Percentiles rank a stretch among this genome's conserved stretches.
Conservation (phyloP, 768 basidiomycete genomes). For the Kwoniella mangroviensis region DNA sequence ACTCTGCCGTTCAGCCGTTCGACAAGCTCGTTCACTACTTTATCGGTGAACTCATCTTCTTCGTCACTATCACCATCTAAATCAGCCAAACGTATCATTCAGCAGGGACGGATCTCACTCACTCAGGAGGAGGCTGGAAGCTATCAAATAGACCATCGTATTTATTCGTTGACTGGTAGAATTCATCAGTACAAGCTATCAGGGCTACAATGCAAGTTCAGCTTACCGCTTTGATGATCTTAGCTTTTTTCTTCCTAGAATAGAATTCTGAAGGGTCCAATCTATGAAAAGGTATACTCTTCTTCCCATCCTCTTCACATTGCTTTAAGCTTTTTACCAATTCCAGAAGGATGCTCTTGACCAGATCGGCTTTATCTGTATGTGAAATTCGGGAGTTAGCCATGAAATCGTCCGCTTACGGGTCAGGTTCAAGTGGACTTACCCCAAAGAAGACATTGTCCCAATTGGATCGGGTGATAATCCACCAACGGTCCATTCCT, state of each 20-base stretch:
- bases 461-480: constrained; percentile 89
- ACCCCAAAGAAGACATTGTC: constrained; percentile 95
- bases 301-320: constrained; percentile 46
- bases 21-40: constrained; percentile 63
- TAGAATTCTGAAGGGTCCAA: constrained; percentile 46
- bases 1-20: constrained; percentile 68
- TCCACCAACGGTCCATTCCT: constrained; percentile 85
- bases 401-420: neutral
- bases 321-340: constrained; percentile 64
- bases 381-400: neutral
- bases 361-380: constrained; percentile 79
- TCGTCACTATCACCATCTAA: constrained; percentile 19
- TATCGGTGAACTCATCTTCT: constrained; percentile 33
- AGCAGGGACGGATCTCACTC: neutral
- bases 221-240: constrained; percentile 59
- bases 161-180: constrained; percentile 23
- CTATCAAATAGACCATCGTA: constrained; percentile 47
- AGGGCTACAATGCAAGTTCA: constrained; percentile 25
- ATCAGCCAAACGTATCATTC: neutral
- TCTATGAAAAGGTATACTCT: constrained; percentile 31
- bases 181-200: neutral
- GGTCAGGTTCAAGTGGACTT: constrained; percentile 40
- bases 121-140: constrained; percentile 24
- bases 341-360: constrained; percentile 77
- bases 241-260: constrained; percentile 9